These are phyloP conservation scores for Xanthoconium separans DNA, from an alignment of 1,284 basidiomycete species.

Conservation along the genomic window DNA sequence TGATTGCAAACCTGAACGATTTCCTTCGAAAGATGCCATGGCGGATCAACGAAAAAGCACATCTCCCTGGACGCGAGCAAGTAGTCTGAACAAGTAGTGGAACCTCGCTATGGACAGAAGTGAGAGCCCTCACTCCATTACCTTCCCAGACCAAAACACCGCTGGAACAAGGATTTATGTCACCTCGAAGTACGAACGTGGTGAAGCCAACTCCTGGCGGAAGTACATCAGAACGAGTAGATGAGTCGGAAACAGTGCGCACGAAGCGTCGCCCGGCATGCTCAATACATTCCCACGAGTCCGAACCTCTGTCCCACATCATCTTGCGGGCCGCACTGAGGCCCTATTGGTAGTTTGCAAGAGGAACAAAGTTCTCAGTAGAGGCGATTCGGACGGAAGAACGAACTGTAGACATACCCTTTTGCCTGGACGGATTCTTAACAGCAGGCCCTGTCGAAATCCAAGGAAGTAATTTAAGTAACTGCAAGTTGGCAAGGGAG, in stretches of 20 bases:
- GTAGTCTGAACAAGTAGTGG: background rate
- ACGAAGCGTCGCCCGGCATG: constrained; percentile 79
- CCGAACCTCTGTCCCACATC: constrained; percentile 81
- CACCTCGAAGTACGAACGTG: constrained; percentile 77
- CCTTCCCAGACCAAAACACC: constrained; percentile 63
- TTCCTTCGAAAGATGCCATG: constrained; percentile 80
- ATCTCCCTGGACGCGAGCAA: constrained; percentile 37
- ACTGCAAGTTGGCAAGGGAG: too few relatives aligned
- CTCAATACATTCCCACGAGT: constrained; percentile 67
- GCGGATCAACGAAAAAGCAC: constrained; percentile 61
- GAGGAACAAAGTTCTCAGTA: constrained; percentile 76
- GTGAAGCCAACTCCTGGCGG: constrained; percentile 75
- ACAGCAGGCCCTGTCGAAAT: too few relatives aligned
- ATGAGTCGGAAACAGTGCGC: constrained; percentile 36
- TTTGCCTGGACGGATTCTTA: too few relatives aligned
- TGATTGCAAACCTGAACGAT: constrained; percentile 78
- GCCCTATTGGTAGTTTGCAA: constrained; percentile 75
- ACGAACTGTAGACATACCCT: too few relatives aligned
- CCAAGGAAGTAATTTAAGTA: too few relatives aligned
- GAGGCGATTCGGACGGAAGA: too few relatives aligned
- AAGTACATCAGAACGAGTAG: background rate
- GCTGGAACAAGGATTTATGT: constrained; percentile 78
- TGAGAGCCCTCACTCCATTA: constrained; percentile 63
- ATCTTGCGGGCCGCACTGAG: constrained; percentile 70
- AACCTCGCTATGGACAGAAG: background rate